phyloP scores from a whole-genome alignment of 192 early-diverging fungal genomes.

The Obelidium mucronatum region DNA sequence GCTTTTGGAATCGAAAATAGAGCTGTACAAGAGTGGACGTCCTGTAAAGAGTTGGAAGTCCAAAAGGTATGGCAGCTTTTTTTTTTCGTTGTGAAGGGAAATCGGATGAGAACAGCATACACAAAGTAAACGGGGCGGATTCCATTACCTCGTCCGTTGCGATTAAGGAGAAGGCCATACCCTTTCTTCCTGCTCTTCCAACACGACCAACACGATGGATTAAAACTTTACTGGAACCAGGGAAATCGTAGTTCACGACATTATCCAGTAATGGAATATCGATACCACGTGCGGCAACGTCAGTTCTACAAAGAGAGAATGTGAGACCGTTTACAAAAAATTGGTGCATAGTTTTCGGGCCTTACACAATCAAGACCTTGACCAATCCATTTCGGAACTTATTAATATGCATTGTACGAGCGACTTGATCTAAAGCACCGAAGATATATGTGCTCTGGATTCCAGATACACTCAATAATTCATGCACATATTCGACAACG shows the following conservation, averaged over 20 bases:
- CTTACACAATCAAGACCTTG: constrained; percentile 86
- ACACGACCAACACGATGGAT: constrained; percentile 97
- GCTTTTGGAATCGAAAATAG: constrained; percentile 23
- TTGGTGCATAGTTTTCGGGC: too few species aligned
- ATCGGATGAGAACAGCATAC: neutral
- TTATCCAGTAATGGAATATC: constrained; percentile 98
- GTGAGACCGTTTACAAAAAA: neutral
- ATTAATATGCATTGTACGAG: constrained; percentile 85
- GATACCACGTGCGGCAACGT: constrained; percentile 99
- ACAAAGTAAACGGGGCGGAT: constrained; percentile 1
- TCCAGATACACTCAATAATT: constrained; percentile 73
- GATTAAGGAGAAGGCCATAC: constrained; percentile 91
- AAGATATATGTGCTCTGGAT: constrained; percentile 89
- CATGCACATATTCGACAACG: constrained; percentile 94
- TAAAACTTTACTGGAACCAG: constrained; percentile 91
- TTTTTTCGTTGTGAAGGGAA: constrained; percentile 8
- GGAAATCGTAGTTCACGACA: constrained; percentile 98
- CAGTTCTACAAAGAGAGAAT: constrained; percentile 59
- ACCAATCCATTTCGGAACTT: constrained; percentile 81
- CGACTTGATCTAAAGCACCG: constrained; percentile 92
- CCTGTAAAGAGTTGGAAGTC: constrained; percentile 94
- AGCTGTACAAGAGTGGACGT: constrained; percentile 70
- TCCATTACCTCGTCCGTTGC: constrained; percentile 73
- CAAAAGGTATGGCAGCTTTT: constrained; percentile 79
- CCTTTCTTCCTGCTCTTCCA: constrained; percentile 91